Percentiles rank a stretch among this genome's conserved stretches.
phyloP scores from a whole-genome alignment of 139 green algal species.

The Pleodorina starrii region DNA sequence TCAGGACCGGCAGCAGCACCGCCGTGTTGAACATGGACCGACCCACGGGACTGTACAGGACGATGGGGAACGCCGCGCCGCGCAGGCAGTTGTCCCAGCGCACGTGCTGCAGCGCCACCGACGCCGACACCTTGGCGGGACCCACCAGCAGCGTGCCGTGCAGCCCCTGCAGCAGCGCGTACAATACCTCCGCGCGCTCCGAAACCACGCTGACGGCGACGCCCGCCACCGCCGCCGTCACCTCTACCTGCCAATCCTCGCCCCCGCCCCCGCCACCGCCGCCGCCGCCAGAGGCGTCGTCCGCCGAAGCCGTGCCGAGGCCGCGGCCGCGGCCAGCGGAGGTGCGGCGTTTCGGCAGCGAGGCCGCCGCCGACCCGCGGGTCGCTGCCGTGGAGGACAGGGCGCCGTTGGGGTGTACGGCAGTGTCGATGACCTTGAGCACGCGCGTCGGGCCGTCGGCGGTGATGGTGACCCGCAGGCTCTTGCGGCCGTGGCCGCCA shows the following conservation, averaged over 20 bases:
- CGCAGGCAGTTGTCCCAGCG: constrained; percentile 81
- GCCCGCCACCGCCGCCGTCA: constrained; percentile 39
- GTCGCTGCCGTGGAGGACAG: not conserved
- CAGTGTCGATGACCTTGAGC: constrained; percentile 71
- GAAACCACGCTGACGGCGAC: constrained; percentile 79
- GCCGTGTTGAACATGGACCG: constrained; percentile 60
- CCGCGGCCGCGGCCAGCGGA: not conserved
- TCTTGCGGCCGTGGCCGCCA: not conserved
- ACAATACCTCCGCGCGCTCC: constrained; percentile 73
- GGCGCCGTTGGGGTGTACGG: constrained; percentile 51
- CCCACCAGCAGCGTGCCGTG: constrained; percentile 33
- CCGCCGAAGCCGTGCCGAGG: not conserved
- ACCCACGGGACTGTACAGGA: constrained; percentile 65
- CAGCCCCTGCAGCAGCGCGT: constrained; percentile 59
- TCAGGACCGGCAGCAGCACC: constrained; percentile 39
- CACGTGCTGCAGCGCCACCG: constrained; percentile 50
- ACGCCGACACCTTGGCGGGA: constrained; percentile 53
- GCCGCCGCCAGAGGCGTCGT: too few species aligned
- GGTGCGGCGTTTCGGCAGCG: not conserved
- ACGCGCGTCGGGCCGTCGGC: constrained; percentile 84
- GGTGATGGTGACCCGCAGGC: constrained; percentile 64
- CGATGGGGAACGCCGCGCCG: constrained; percentile 67
- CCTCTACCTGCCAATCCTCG: constrained; percentile 36
- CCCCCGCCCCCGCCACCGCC: not conserved
- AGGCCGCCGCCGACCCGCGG: not conserved